Evolutionary conservation across 2,329 filamentous ascomycete species (phyloP).

Genomic region (Neurospora sp.): DNA sequence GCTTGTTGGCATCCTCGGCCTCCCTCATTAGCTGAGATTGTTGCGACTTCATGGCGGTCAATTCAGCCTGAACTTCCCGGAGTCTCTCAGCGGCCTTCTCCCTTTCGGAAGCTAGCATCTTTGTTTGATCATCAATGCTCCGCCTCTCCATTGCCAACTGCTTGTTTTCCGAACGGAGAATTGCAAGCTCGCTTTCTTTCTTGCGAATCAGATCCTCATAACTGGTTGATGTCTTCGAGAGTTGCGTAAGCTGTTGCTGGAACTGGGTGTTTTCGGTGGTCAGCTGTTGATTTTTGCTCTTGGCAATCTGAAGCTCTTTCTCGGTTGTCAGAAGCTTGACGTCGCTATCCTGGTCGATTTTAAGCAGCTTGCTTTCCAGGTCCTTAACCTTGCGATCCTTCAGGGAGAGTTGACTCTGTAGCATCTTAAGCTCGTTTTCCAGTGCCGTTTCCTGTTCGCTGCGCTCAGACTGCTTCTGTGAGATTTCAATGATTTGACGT

Average conservation of each 20-base stretch:
- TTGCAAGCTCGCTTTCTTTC: conserved; percentile 85
- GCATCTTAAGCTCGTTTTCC: conserved; percentile 77
- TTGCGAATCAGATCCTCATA: conserved; percentile 89
- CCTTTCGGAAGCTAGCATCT: conserved; percentile 61
- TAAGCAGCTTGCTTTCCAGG: conserved; percentile 72
- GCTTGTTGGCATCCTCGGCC: conserved; percentile 74
- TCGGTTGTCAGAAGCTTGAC: conserved; percentile 68
- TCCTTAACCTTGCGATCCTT: conserved; percentile 88
- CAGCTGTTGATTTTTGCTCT: conserved; percentile 66
- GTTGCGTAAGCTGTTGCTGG: conserved; percentile 73
- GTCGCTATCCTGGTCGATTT: conserved; percentile 81
- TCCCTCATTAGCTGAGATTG: conserved; percentile 80
- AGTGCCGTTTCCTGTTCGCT: conserved; percentile 68
- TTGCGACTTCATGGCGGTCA: conserved; percentile 77
- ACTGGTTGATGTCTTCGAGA: conserved; percentile 85
- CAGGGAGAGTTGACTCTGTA: conserved; percentile 78
- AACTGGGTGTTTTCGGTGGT: conserved; percentile 72
- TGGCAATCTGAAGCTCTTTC: conserved; percentile 69
- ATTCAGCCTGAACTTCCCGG: conserved; percentile 77
- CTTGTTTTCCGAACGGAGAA: conserved; percentile 77
- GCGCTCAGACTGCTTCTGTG: conserved; percentile 60
- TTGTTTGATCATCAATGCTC: conserved; percentile 70
- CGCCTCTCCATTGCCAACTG: conserved; percentile 74
- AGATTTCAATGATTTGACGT: conserved; percentile 58
- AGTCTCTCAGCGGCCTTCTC: conserved; percentile 68